These are phyloP conservation scores for Ambrosia artemisiifolia DNA, from an alignment of 129 eudicot species.

Conservation along the genomic window DNA sequence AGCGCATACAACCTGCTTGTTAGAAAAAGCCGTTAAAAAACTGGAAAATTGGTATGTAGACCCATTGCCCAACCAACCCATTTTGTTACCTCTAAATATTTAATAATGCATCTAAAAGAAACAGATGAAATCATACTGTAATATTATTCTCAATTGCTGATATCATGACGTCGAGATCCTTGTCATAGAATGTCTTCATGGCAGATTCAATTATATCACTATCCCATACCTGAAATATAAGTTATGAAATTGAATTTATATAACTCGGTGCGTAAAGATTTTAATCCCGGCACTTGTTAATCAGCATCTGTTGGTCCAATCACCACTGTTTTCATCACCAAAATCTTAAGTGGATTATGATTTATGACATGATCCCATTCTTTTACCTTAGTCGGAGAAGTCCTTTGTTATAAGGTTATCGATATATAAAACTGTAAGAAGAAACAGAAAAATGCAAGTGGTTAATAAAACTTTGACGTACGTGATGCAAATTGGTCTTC, in stretches of 20 bases:
- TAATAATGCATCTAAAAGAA: background rate
- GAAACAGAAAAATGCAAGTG: background rate
- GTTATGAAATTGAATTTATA: background rate
- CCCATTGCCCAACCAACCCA: background rate
- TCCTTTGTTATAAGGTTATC: conserved; percentile 4
- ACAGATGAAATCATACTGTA: conserved; percentile 46
- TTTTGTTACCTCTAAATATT: background rate
- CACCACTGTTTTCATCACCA: background rate
- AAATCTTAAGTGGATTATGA: background rate
- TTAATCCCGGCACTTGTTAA: background rate
- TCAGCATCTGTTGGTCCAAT: background rate
- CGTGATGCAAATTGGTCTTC: conserved; percentile 94
- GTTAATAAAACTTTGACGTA: conserved; percentile 27
- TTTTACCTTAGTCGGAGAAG: background rate
- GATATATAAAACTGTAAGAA: conserved; percentile 1
- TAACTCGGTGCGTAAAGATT: background rate
- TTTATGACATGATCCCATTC: background rate
- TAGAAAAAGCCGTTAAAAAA: background rate
- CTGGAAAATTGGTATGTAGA: background rate
- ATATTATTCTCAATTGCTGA: conserved; percentile 79
- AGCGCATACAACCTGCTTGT: background rate
- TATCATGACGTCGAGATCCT: conserved; percentile 61
- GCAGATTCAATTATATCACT: conserved; percentile 89
- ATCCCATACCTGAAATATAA: conserved; percentile 86
- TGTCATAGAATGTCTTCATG: conserved; percentile 65